Evolutionary conservation across 2,329 filamentous ascomycete genomes (phyloP), one percentile per base, ranked within the genome.

Genomic region (Nigrospora osmanthi): DNA sequence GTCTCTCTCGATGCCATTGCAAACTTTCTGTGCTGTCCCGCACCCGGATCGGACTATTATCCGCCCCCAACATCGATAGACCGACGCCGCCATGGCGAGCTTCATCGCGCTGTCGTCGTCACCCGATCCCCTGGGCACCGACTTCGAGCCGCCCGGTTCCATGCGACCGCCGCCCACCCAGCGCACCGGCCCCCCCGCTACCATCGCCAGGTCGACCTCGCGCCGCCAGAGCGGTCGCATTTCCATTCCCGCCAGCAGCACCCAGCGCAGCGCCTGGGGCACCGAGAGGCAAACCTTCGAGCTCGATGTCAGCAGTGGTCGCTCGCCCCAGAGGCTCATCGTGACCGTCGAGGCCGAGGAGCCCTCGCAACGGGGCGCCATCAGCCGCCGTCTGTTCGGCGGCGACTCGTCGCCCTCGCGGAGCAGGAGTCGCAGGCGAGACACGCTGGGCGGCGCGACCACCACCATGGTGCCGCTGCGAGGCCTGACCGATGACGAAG

Each of bases 221-320:
- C 37, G 37, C 14, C 37, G n/a, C n/a, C 37, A 17, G 37, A 38
- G 16, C 15, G 30, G 23, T 16, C 42, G 31, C 48, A 52, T 38
- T 48, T 51, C 35, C 50, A 64, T 40, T 69, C 67, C 54, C 60
- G 70, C 46, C 70, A 73, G 15, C 68, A 66, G 35, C 75, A 66
- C 69, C 38, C 61, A 63, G 15, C 23, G 28, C 28, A 38, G 35
- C 42, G 17, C 42, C 9, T 14, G 23, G 42, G 35, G 42, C n/a
- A 56, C 56, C 14, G 78, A 76, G 36, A 80, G 77, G 61, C 75
- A 72, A 54, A 77, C 66, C 38, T 79, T 79, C 49, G 71, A 78
- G 58, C 69, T 80, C 32, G 73, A 79, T 50, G 73, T 76, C 23
- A 75, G 76, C 39, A 64, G 73, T 52, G 65, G 66, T 34, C 58